These are phyloP conservation scores for Dryadomyces quercivorus DNA, from an alignment of 2,329 filamentous ascomycete species.

Conservation along the genomic window DNA sequence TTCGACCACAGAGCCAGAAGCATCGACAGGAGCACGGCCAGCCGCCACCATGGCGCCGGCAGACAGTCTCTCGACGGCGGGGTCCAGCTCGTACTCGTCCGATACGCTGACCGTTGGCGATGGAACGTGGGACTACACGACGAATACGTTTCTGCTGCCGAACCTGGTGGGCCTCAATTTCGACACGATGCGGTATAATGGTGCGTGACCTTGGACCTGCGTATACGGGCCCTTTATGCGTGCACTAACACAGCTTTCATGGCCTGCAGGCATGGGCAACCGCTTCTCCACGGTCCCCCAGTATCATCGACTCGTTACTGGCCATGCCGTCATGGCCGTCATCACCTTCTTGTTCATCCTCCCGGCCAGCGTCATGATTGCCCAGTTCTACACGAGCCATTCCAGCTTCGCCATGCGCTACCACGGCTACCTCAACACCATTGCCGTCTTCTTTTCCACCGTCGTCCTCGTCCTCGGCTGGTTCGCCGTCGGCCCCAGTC, in stretches of 20 bases:
- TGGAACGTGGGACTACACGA: slow-evolving; percentile 69
- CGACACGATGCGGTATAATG: slow-evolving; percentile 76
- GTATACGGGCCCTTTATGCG: too few relatives aligned
- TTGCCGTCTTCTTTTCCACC: slow-evolving; percentile 55
- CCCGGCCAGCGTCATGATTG: slow-evolving; percentile 60
- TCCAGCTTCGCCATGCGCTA: slow-evolving; percentile 50
- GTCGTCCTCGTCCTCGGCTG: slow-evolving; percentile 64
- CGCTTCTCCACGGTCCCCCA: slow-evolving; percentile 56
- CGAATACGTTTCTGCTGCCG: slow-evolving; percentile 67
- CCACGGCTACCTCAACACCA: slow-evolving; percentile 63
- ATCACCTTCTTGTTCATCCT: slow-evolving; percentile 65
- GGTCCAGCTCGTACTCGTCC: slow-evolving; percentile 61
- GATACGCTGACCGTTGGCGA: slow-evolving; percentile 68
- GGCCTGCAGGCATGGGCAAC: slow-evolving; percentile 62
- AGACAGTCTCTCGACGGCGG: slow-evolving; percentile 53
- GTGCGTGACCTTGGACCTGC: slow-evolving; percentile 28
- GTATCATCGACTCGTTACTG: slow-evolving; percentile 59
- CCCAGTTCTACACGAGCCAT: slow-evolving; percentile 55
- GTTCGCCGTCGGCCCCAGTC: slow-evolving; percentile 62
- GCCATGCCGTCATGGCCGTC: slow-evolving; percentile 59
- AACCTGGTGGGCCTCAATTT: slow-evolving; percentile 68
- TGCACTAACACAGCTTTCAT: not conserved
- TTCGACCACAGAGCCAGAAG: not conserved
- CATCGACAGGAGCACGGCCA: not conserved
- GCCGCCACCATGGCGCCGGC: slow-evolving; percentile 42